A percentile compares a stretch with the other conserved stretches of the same genome.
Conservation (phyloP, 2,329 filamentous ascomycete genomes). For the Plenodomus tracheiphilus region DNA sequence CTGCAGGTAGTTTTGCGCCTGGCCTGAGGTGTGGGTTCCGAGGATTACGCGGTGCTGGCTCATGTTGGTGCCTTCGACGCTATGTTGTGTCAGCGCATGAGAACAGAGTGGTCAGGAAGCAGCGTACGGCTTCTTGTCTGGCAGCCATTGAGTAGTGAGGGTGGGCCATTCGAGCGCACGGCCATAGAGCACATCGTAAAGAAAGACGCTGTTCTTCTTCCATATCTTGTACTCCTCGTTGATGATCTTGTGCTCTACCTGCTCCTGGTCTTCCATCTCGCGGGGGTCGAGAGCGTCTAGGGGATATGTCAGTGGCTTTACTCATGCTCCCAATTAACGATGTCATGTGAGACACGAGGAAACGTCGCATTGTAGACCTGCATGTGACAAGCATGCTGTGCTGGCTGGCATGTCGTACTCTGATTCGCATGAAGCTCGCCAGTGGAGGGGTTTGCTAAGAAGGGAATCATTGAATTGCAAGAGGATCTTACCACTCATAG, state of each 20-base stretch:
- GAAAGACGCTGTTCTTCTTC: slow-evolving; percentile 99
- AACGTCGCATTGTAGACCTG: neutral
- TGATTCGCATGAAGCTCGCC: neutral
- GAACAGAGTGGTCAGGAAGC: neutral
- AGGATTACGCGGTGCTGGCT: slow-evolving; percentile 86
- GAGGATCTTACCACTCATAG: slow-evolving; percentile 39
- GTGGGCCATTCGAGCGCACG: slow-evolving; percentile 97
- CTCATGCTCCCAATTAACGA: neutral
- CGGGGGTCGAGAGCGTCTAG: slow-evolving; percentile 47
- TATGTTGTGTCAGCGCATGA: slow-evolving; percentile 44
- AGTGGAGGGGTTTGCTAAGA: neutral
- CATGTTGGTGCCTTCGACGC: slow-evolving; percentile 76
- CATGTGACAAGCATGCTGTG: neutral
- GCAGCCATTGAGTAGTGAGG: slow-evolving; percentile 96
- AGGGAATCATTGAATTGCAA: neutral
- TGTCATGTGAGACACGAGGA: neutral
- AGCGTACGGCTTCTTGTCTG: slow-evolving; percentile 61
- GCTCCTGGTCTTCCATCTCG: slow-evolving; percentile 69
- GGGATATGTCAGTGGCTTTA: slow-evolving; percentile 6
- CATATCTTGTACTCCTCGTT: slow-evolving; percentile 99
- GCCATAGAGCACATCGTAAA: slow-evolving; percentile 96
- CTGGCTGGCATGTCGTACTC: neutral
- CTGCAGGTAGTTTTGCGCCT: slow-evolving; percentile 86
- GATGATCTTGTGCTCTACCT: slow-evolving; percentile 82
- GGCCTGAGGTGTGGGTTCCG: slow-evolving; percentile 90